Base-by-base conservation (phyloP, 257 asterid species). In the Ilex asprella region DNA sequence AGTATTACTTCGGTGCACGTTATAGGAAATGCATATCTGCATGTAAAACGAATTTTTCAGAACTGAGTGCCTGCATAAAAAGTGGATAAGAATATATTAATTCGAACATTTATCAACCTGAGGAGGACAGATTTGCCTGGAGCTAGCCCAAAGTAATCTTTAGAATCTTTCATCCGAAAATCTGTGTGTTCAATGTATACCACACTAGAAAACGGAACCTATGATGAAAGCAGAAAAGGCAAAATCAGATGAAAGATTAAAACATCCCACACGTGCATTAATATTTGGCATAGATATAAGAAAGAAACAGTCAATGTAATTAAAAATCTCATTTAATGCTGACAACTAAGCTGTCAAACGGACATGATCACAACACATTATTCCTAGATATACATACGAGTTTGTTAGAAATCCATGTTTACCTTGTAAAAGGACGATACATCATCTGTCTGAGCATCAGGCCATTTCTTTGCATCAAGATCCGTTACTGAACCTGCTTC, bases 91-190 rank as follows among this genome's bases (percentile, higher is more conserved):
- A 14, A 15, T 10, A 15, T 53, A 15, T 53, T 6, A n/a, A n/a
- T 16, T 53, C 14, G 30, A 53, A 53, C 15, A 5, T 6, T 7
- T n/a, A 15, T 16, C 69, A 62, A 89, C 99, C 99, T 85, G 62
- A 92, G 87, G 46, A 92, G 86, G 72, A 89, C 94, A 60, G 91
- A 83, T 79, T 92, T 92, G 3, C 91, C 93, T 68, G 97, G 99
- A 73, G 97, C 97, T 75, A 92, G 95, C n/a, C 99, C 99, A 67
- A 85, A 92, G 65, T 82, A 92, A 71, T 92, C 99, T 78, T 89
- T 92, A 59, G 97, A 89, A 76, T 86, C 99, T 77, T 80, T 80
- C 82, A 76, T 64, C 39, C 97, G 87, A 58, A 92, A 92, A 82
- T 92, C 95, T 27, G 96, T 71, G 56, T 56, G 82, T 54, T 92